These are phyloP conservation scores for Boletus tylopilopsis DNA, from an alignment of 768 basidiomycete species.

Conservation along the genomic window DNA sequence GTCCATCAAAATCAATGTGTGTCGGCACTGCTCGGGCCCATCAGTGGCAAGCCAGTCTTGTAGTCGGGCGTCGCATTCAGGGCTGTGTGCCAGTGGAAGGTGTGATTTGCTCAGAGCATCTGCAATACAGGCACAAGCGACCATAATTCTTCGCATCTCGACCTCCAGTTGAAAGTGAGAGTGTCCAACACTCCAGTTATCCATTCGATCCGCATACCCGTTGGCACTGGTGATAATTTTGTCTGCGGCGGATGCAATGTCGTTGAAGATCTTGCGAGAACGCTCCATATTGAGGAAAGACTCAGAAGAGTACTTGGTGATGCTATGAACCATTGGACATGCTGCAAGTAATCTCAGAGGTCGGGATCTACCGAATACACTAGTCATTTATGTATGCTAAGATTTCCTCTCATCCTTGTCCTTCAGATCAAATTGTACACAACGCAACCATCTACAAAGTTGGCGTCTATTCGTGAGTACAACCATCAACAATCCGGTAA, in stretches of 20 bases:
- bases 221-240: neutral
- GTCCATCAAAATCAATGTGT: neutral
- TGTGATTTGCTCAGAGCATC: neutral
- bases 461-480: too few species aligned
- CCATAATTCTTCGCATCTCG: neutral
- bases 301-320: too few species aligned
- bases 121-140: neutral
- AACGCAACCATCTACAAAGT: too few species aligned
- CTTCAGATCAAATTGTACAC: too few species aligned
- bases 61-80: neutral
- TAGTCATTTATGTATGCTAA: too few species aligned
- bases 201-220: neutral
- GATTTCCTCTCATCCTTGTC: too few species aligned
- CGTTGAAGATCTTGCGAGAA: neutral
- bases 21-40: neutral
- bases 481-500: too few species aligned
- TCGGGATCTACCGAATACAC: too few species aligned
- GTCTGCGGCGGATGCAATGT: neutral
- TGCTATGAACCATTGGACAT: too few species aligned
- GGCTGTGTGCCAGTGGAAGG: neutral
- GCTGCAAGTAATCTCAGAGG: too few species aligned
- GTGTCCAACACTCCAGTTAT: neutral
- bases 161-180: neutral
- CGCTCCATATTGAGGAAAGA: neutral
- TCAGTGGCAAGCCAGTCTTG: neutral